Evolutionary conservation across 2,329 filamentous ascomycete genomes (phyloP), one percentile per base, ranked within the genome.

Genomic region (Clarireedia hainanense): DNA sequence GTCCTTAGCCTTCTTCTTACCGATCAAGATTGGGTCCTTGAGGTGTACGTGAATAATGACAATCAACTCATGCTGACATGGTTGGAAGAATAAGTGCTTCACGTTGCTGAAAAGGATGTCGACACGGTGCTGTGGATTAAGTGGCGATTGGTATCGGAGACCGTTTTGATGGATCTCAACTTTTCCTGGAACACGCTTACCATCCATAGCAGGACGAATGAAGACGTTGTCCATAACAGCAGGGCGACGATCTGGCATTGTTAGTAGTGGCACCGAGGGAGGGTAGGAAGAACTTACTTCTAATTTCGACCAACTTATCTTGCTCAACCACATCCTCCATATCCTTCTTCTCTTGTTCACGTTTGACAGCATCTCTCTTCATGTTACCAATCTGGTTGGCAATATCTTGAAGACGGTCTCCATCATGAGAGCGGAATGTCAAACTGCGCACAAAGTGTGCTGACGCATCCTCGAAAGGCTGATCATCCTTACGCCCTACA

Each of bases 301-400:
- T 81, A 64, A 97, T 91, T 69, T 96, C 91, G 63, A 95, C 78
- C 52, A 99, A 83, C 76, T 99, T 99, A 70, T 99, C 94, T 72
- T 99, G 94, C 73, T 97, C 94, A 5, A 99, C 91, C 23, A 99
- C 94, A 72, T 99, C 94, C 70, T 99, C 94, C 88, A 99, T 88
- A 65, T 99, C 92, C 75, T 99, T 99, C 83, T 97, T 96, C 73
- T 96, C 92, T 67, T 96, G 91, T 72, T 99, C 94, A 65, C 90
- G 88, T 72, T 95, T 91, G 43, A 89, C 83, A 5, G 89, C 85
- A 64, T 92, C 89, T 69, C 94, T 95, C 76, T 96, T 95, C 77
- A 99, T 86, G 68, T 96, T 94, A 10, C 90, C 92, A 65, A 99
- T 97, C 68, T 95, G 89, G 59, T 88, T 88, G 12, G 91, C 87